These are phyloP conservation scores for Phytopythium montanum DNA, from an alignment of 352 stramenopile species.

Conservation along the genomic window DNA sequence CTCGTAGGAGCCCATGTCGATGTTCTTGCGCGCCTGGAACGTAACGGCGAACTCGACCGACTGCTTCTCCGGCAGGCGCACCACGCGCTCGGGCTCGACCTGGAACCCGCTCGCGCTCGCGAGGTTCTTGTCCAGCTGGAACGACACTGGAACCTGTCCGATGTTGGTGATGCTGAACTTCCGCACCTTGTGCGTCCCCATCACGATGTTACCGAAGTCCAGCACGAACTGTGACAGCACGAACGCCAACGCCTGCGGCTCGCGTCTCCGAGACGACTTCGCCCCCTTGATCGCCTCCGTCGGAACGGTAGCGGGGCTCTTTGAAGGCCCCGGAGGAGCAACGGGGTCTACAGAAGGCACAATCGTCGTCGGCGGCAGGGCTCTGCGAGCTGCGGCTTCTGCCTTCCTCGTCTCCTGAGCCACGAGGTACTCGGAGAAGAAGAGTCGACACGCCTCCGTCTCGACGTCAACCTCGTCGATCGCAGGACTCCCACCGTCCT, in stretches of 20 bases:
- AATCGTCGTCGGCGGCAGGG: not conserved
- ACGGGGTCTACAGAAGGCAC: not conserved
- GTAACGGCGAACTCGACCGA: conserved; percentile 88
- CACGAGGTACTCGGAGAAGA: conserved; percentile 85
- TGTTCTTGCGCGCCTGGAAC: conserved; percentile 87
- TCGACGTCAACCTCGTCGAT: conserved; percentile 80
- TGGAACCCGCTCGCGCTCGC: conserved; percentile 84
- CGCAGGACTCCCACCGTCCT: not conserved
- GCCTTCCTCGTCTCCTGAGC: conserved; percentile 38
- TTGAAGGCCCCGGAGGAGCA: not conserved
- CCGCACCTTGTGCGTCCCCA: conserved; percentile 89
- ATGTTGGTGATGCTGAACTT: conserved; percentile 94
- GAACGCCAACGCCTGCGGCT: conserved; percentile 54
- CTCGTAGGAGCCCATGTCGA: conserved; percentile 72
- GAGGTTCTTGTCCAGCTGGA: conserved; percentile 91
- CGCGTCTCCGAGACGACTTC: conserved; percentile 25
- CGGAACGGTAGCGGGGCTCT: not conserved
- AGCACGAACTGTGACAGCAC: conserved; percentile 89
- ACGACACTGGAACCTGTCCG: conserved; percentile 75
- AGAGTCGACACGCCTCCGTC: conserved; percentile 78
- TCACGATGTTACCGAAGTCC: conserved; percentile 94
- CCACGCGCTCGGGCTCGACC: conserved; percentile 93
- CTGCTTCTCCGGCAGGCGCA: conserved; percentile 89
- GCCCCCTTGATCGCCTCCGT: not conserved
- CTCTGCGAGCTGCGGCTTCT: conserved; percentile 2